Base-by-base conservation (phyloP, 176 grass and related monocot genomes). In the Rhynchospora pubera region DNA sequence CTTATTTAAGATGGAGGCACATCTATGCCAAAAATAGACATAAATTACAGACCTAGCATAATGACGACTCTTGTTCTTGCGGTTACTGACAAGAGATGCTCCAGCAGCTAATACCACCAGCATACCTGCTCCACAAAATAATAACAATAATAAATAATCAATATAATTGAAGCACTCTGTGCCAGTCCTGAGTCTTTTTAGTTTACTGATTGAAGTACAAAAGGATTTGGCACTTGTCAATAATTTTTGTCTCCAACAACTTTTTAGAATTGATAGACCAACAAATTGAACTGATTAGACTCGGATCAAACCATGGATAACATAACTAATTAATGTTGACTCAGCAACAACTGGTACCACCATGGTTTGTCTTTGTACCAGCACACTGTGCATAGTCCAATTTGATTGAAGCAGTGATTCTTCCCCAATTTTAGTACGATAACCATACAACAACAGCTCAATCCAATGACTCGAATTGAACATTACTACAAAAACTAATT, bases 31-130 rank as follows among this genome's bases (percentile, higher is more conserved):
- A 9, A 62, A 62, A 62, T 32, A 7, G 39, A 59, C 48, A 81
- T 43, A 18, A 81, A 81, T 2, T 81, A n/a, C n/a, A n/a, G n/a
- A 81, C 79, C 61, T 81, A 81, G 59, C 39, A 81, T 52, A 57
- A 23, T 47, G 42, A 14, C 59, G 57, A 50, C 45, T 65, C 59
- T 65, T 81, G 48, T 47, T 62, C 79, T 81, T 81, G 58, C 11
- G 28, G 61, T 44, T 65, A 65, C 22, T 50, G 16, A 19, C 11
- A 24, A 81, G 57, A 0, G 79, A 81, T 65, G 59, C 59, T 48
- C 79, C 79, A 52, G 61, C 79, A 47, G 79, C 59, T 46, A 81
- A 24, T 65, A 62, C 53, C 15, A 81, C 32, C 45, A 81, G 8
- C 61, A 63, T 63, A 47, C 79, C 79, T 81, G 57, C 12, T 81